Percentiles rank a stretch among this genome's conserved stretches.
These are phyloP conservation scores for Yamadazyma atlantica DNA, from an alignment of 1,139 yeast species.

Conservation along the genomic window DNA sequence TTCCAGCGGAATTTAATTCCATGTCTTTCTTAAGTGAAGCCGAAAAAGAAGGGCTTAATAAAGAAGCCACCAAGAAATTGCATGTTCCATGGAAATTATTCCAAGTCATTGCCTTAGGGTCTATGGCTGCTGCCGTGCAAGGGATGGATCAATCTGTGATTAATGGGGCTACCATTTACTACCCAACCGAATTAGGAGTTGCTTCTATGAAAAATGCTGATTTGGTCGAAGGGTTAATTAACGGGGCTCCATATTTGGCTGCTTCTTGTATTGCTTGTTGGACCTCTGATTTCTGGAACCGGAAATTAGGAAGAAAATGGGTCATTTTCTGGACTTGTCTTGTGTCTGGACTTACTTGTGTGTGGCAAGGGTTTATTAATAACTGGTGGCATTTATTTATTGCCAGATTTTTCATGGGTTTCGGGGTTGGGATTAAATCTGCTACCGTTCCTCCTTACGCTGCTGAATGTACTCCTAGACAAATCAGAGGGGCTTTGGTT, in stretches of 20 bases:
- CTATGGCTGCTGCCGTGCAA: constrained; percentile 89
- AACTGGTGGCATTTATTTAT: constrained; percentile 76
- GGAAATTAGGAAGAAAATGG: constrained; percentile 68
- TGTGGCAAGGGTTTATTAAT: constrained; percentile 76
- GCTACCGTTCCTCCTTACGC: constrained; percentile 83
- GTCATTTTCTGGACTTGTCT: constrained; percentile 69
- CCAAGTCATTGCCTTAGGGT: constrained; percentile 68
- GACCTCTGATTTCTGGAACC: constrained; percentile 69
- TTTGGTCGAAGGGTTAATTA: constrained; percentile 74
- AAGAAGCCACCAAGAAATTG: constrained; percentile 65
- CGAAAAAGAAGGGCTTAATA: constrained; percentile 57
- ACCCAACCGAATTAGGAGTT: constrained; percentile 58
- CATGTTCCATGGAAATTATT: constrained; percentile 59
- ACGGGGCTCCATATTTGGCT: constrained; percentile 80
- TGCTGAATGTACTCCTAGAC: constrained; percentile 78
- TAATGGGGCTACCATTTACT: constrained; percentile 79
- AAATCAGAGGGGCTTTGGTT: constrained; percentile 75
- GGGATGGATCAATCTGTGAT: constrained; percentile 92
- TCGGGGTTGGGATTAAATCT: constrained; percentile 80
- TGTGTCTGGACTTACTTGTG: constrained; percentile 65
- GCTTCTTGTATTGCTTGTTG: constrained; percentile 74
- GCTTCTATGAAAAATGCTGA: constrained; percentile 48
- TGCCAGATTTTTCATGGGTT: constrained; percentile 70
- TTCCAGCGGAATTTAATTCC: constrained; percentile 58
- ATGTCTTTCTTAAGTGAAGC: constrained; percentile 58